Evolutionary conservation across 179 eudicot genomes (phyloP).

Genomic region (Camellia oleifera): DNA sequence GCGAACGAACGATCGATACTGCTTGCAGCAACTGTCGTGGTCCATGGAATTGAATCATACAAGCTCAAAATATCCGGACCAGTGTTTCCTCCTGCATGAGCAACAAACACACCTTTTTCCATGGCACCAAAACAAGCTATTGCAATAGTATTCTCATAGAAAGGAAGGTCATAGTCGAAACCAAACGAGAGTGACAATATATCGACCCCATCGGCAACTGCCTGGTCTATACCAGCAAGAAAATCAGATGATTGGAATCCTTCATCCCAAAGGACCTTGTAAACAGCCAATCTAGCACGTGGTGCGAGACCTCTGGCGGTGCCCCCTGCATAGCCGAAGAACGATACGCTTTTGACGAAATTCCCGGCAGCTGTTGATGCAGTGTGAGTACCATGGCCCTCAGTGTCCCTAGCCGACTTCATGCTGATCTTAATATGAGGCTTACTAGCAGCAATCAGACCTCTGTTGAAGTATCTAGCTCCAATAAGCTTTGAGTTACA

Average conservation of each 20-base stretch:
- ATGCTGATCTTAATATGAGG: conserved; percentile 6
- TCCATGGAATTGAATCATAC: conserved; percentile 27
- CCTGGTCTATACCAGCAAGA: conserved; percentile 31
- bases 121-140: conserved; percentile 30
- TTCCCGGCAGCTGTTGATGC: conserved; percentile 33
- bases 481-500: conserved; percentile 26
- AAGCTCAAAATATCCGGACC: conserved; percentile 5
- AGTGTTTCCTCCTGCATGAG: conserved; percentile 27
- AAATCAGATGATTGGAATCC: conserved; percentile 23
- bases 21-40: conserved; percentile 23
- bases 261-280: conserved; percentile 32
- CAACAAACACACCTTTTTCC: conserved; percentile 27
- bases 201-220: conserved; percentile 28
- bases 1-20: conserved; percentile 22
- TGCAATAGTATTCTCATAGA: conserved; percentile 21
- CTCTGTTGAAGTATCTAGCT: conserved; percentile 22
- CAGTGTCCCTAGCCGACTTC: conserved; percentile 29
- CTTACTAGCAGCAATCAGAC: neutral
- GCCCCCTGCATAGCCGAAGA: conserved; percentile 36
- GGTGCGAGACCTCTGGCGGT: conserved; percentile 42
- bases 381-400: conserved; percentile 39
- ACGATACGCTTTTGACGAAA: conserved; percentile 21
- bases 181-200: conserved; percentile 26
- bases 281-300: conserved; percentile 32
- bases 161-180: neutral